Conservation (phyloP, 2,329 filamentous ascomycete species). For the Penicillium sclerotiorum region DNA sequence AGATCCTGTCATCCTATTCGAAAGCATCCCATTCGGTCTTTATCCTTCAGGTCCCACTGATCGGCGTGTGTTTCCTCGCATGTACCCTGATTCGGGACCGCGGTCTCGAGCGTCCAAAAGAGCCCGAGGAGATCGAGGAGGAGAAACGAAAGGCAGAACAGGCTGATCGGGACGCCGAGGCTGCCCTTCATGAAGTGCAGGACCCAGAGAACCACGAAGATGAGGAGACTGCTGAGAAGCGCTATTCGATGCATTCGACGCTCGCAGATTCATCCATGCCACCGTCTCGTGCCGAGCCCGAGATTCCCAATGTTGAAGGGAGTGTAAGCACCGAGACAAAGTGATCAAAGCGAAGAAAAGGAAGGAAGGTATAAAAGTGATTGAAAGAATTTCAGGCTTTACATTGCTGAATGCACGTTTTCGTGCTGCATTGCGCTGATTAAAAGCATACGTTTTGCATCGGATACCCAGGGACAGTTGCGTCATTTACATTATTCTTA, state of each 20-base stretch:
- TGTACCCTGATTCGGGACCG: conserved; percentile 57
- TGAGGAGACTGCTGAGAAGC: conserved; percentile 12
- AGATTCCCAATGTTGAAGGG: neutral
- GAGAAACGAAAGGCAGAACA: conserved; percentile 33
- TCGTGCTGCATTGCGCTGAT: conserved; percentile 9
- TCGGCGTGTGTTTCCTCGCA: conserved; percentile 53
- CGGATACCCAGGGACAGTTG: neutral
- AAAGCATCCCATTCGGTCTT: conserved; percentile 60
- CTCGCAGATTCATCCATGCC: conserved; percentile 18
- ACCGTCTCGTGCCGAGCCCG: conserved; percentile 11
- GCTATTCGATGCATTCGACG: conserved; percentile 15
- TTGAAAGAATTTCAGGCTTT: too few relatives aligned
- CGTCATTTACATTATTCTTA: neutral
- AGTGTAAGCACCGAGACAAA: neutral
- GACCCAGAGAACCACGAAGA: conserved; percentile 3
- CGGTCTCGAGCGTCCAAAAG: conserved; percentile 47
- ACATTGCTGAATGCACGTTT: too few relatives aligned
- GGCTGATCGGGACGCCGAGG: conserved; percentile 24
- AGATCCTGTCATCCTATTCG: conserved; percentile 56
- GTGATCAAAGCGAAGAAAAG: neutral
- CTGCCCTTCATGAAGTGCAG: conserved; percentile 8
- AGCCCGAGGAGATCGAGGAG: conserved; percentile 31
- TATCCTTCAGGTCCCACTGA: conserved; percentile 58
- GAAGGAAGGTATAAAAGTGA: neutral
- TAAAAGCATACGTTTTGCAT: conserved; percentile 1